phyloP scores from a whole-genome alignment of 2,329 filamentous ascomycete genomes.

The Phoma herbarum region DNA sequence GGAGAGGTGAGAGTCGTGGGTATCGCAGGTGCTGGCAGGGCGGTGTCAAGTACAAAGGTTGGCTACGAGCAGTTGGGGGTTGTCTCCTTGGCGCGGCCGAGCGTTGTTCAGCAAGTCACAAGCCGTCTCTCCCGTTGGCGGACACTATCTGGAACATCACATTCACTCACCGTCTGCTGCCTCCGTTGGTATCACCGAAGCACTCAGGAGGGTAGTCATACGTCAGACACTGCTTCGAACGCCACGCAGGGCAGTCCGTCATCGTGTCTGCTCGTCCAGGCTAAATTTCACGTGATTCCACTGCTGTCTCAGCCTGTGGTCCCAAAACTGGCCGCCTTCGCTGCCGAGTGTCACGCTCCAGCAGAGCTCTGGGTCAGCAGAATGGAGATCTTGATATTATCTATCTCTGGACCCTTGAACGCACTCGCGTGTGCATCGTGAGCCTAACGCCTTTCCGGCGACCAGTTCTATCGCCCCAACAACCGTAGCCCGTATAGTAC shows the following conservation, averaged over 20 bases:
- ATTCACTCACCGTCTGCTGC: conserved; percentile 29
- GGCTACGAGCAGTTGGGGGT: conserved; percentile 24
- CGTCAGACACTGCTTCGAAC: not conserved
- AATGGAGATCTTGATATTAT: conserved; percentile 37
- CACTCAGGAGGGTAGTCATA: not conserved
- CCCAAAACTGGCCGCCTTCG: not conserved
- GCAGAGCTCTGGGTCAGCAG: conserved; percentile 1
- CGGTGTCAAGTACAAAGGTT: conserved; percentile 34
- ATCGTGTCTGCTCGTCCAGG: no score
- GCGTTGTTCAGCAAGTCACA: conserved; percentile 38
- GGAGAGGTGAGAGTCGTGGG: conserved; percentile 26
- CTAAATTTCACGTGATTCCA: conserved; percentile 15
- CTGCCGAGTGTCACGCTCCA: not conserved
- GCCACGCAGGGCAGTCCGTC: not conserved
- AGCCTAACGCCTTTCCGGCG: conserved; percentile 28
- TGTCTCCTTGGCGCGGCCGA: conserved; percentile 15
- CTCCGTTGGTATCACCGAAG: not conserved
- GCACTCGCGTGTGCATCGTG: conserved; percentile 25
- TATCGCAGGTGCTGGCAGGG: conserved; percentile 39
- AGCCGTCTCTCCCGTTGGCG: conserved; percentile 29
- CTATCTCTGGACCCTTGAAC: conserved; percentile 16
- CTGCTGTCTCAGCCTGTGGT: no score
- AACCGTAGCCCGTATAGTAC: conserved; percentile 39
- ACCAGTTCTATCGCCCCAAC: conserved; percentile 28
- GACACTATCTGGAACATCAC: conserved; percentile 29